Percentiles rank a stretch among this genome's conserved stretches.
Evolutionary conservation across 1,284 basidiomycete genomes (phyloP).

Genomic region (Cryptococcus sp.): DNA sequence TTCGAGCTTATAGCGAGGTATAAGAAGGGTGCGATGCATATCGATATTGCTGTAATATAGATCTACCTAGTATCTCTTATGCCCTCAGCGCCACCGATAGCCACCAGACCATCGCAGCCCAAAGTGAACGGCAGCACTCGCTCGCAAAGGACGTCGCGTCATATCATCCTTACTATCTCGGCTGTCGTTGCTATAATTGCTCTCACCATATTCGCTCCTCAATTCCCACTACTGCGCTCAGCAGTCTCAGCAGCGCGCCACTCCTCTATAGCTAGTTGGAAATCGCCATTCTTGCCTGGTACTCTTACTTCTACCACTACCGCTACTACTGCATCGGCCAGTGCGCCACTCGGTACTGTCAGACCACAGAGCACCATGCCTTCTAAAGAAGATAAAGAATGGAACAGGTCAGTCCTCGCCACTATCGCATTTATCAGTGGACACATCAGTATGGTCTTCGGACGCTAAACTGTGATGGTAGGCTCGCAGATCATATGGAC

Average conservation of each 20-base stretch:
- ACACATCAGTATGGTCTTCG: not conserved
- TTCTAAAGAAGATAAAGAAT: slow-evolving; percentile 29
- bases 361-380: slow-evolving; percentile 11
- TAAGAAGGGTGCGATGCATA: no score
- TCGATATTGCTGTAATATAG: no score
- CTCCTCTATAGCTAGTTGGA: not conserved
- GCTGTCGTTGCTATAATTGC: no score
- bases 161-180: no score
- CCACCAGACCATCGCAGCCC: no score
- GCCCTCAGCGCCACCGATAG: no score
- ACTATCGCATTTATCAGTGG: no score
- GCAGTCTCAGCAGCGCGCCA: not conserved
- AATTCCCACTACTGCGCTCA: not conserved
- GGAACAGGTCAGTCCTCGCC: slow-evolving; percentile 28
- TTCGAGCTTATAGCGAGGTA: no score
- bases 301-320: not conserved
- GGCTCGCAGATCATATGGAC: slow-evolving; percentile 48
- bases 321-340: not conserved
- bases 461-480: slow-evolving; percentile 1
- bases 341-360: no score
- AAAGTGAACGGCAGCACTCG: no score
- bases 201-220: slow-evolving; percentile 3
- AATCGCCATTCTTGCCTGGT: not conserved
- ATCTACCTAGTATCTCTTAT: no score
- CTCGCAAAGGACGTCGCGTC: no score